These are phyloP conservation scores for Fragaria ananassa DNA, from an alignment of 306 rosid species.

Conservation along the genomic window DNA sequence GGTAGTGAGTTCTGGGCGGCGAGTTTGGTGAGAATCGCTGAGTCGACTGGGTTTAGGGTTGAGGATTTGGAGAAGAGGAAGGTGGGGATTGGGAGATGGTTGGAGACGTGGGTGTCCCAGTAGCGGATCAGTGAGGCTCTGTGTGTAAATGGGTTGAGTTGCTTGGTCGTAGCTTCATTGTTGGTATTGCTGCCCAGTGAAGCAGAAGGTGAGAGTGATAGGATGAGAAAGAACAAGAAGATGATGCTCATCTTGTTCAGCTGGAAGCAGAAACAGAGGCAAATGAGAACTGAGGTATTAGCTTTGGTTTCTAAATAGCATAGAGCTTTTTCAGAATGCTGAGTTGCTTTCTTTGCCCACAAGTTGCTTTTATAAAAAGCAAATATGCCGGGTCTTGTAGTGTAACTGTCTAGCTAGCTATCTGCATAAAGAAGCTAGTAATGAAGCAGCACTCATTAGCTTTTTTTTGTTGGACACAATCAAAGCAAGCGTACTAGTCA, in stretches of 20 bases:
- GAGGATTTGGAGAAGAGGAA: conserved; percentile 76
- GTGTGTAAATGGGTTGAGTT: conserved; percentile 63
- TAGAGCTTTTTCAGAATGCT: background rate
- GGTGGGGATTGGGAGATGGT: conserved; percentile 39
- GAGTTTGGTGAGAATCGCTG: conserved; percentile 41
- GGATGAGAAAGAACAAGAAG: conserved; percentile 34
- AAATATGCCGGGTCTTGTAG: background rate
- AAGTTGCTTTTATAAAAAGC: conserved; percentile 11
- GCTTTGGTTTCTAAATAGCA: background rate
- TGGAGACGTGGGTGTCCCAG: conserved; percentile 63
- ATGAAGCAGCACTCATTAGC: background rate
- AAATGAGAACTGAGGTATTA: background rate
- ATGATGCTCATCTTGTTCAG: conserved; percentile 27
- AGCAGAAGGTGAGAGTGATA: conserved; percentile 45
- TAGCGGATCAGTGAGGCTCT: conserved; percentile 66
- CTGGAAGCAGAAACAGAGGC: background rate
- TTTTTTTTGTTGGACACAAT: too few relatives aligned
- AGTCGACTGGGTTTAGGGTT: conserved; percentile 51
- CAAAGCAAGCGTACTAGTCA: background rate
- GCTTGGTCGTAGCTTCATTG: background rate
- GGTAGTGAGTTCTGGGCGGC: conserved; percentile 33
- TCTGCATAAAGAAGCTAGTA: conserved; percentile 2
- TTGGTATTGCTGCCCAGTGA: conserved; percentile 15
- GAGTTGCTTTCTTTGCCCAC: conserved; percentile 16
- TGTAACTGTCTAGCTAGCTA: background rate